phyloP scores from a whole-genome alignment of 1,284 basidiomycete species.

The Phaffia rhodozyma region DNA sequence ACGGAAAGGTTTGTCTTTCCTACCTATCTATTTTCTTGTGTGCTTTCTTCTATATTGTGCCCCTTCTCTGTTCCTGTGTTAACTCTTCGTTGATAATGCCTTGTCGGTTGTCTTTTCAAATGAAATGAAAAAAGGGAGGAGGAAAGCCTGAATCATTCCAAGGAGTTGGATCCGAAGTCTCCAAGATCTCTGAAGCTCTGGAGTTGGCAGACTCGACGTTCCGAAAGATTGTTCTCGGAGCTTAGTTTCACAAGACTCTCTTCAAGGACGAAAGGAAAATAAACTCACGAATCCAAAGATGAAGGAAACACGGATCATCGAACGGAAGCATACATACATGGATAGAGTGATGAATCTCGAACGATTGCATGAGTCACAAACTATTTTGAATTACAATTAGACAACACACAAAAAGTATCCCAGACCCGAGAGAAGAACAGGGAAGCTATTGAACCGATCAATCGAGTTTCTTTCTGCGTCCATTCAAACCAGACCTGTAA shows the following conservation, averaged over 20 bases:
- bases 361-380: no score
- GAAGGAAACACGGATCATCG: no score
- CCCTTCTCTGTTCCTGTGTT: constrained; percentile 3
- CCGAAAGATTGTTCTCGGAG: constrained; percentile 4
- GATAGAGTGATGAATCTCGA: no score
- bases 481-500: background rate
- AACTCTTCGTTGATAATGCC: constrained; percentile 18
- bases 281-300: no score
- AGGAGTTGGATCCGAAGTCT: constrained; percentile 60
- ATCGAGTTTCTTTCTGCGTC: no score
- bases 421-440: no score
- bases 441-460: no score
- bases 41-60: background rate
- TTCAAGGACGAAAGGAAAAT: no score
- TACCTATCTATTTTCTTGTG: constrained; percentile 17
- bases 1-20: constrained; percentile 58
- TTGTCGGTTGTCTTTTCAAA: background rate
- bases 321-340: no score
- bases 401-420: no score
- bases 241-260: background rate
- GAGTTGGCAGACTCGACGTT: constrained; percentile 33
- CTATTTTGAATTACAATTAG: no score
- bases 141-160: constrained; percentile 83
- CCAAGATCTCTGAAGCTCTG: constrained; percentile 60
- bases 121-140: constrained; percentile 67